These are phyloP conservation scores for Paxillus involutus DNA, from an alignment of 768 basidiomycete genomes.

Conservation along the genomic window DNA sequence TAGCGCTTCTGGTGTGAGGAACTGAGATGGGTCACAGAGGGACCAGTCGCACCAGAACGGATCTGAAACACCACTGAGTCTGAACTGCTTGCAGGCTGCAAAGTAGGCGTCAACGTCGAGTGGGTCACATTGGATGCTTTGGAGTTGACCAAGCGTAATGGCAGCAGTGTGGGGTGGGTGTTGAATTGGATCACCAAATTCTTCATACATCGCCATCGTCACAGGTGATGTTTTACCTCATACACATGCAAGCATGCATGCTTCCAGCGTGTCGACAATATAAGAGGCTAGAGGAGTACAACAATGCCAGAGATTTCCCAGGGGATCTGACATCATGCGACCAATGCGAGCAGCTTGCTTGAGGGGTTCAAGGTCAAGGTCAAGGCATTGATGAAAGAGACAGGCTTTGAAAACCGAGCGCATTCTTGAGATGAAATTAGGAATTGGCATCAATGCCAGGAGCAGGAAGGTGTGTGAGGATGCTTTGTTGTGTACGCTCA, in stretches of 20 bases:
- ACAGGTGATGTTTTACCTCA: conserved; percentile 30
- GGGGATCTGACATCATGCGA: conserved; percentile 18
- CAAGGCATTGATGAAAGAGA: conserved; percentile 14
- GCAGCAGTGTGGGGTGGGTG: too few relatives aligned
- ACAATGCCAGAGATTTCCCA: conserved; percentile 11
- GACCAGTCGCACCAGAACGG: conserved; percentile 39
- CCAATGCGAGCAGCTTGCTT: conserved; percentile 18
- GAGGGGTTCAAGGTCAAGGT: conserved; percentile 12
- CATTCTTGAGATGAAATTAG: not conserved
- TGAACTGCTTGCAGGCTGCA: not conserved
- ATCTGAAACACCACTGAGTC: conserved; percentile 7
- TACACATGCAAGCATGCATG: conserved; percentile 4
- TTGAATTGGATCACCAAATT: conserved; percentile 32
- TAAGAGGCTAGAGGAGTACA: conserved; percentile 26
- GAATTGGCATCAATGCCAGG: not conserved
- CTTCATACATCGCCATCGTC: conserved; percentile 28
- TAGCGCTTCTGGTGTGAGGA: conserved; percentile 37
- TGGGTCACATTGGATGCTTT: not conserved
- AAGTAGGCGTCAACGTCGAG: conserved; percentile 1
- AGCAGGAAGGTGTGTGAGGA: not conserved
- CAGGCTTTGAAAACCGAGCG: not conserved
- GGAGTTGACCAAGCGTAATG: conserved; percentile 14
- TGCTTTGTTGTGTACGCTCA: not conserved
- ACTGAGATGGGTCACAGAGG: conserved; percentile 30
- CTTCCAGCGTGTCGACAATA: conserved; percentile 16